A percentile compares a stretch with the other conserved stretches of the same genome.
These are phyloP conservation scores for Diplodia corticola DNA, from an alignment of 2,329 filamentous ascomycete species.

Conservation along the genomic window DNA sequence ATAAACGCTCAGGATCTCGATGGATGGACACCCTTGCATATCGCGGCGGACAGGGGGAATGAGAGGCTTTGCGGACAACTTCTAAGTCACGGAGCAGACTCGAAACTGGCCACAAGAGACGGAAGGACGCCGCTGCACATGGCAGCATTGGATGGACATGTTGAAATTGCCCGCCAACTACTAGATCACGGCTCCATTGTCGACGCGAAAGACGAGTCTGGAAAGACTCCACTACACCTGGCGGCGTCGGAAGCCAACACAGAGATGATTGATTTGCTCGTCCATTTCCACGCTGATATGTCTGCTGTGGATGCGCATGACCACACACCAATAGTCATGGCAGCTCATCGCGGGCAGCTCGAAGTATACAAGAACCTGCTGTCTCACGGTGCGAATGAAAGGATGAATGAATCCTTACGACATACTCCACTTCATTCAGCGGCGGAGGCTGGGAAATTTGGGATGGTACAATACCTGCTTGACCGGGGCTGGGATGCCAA, in stretches of 20 bases:
- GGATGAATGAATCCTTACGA: no score
- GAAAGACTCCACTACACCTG: not conserved
- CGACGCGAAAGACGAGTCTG: rapidly evolving
- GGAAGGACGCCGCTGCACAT: no score
- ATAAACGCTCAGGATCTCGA: not conserved
- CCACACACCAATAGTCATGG: rapidly evolving
- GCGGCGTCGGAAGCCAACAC: rapidly evolving
- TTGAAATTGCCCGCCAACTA: not conserved
- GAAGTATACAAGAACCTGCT: not conserved
- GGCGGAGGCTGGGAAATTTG: not conserved
- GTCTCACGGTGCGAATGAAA: not conserved
- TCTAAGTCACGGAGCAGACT: not conserved
- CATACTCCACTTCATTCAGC: not conserved
- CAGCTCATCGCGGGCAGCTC: not conserved
- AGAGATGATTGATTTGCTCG: not conserved
- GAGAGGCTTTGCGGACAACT: not conserved
- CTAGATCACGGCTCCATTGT: not conserved
- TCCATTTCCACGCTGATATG: not conserved
- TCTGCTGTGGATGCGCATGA: not conserved
- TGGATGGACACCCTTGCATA: not conserved
- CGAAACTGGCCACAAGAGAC: not conserved
- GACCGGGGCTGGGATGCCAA: not conserved
- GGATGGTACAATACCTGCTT: not conserved
- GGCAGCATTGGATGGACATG: rapidly evolving
- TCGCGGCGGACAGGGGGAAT: not conserved